Percentiles rank a stretch among this genome's conserved stretches.
Conservation (phyloP, 2,329 filamentous ascomycete species). For the Myotisia sp. region DNA sequence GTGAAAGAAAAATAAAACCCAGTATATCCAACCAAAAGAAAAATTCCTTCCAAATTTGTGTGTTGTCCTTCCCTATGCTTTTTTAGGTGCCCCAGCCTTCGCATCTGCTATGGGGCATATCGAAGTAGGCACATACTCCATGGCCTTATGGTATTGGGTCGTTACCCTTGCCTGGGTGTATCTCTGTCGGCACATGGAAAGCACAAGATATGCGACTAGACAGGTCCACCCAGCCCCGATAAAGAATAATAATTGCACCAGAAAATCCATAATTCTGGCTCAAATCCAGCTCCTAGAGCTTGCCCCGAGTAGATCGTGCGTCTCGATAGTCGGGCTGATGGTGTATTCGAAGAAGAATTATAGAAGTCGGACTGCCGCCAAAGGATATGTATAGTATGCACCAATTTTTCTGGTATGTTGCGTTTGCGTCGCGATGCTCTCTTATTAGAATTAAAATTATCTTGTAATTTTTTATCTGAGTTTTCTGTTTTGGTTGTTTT, state of each 20-base stretch:
- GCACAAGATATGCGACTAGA: slow-evolving; percentile 13
- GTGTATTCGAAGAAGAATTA: too few species aligned
- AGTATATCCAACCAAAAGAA: neutral
- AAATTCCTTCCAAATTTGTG: neutral
- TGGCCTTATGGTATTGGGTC: slow-evolving; percentile 2
- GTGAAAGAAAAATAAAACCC: too few species aligned
- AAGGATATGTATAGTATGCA: too few species aligned
- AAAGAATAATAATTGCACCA: slow-evolving; percentile 11
- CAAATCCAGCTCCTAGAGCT: too few species aligned
- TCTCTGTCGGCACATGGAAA: slow-evolving; percentile 12
- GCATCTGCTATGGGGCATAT: slow-evolving; percentile 3
- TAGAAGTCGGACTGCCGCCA: too few species aligned
- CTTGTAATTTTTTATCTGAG: too few species aligned
- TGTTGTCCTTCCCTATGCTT: slow-evolving; percentile 3
- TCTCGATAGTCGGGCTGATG: neutral
- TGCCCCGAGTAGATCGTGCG: too few species aligned
- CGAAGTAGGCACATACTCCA: slow-evolving; percentile 2
- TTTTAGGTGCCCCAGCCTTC: slow-evolving; percentile 11
- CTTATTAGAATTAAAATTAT: too few species aligned
- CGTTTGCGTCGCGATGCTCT: too few species aligned
- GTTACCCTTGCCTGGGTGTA: slow-evolving; percentile 7
- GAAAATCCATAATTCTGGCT: slow-evolving; percentile 12
- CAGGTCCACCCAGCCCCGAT: slow-evolving; percentile 12
- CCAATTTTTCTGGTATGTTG: too few species aligned
- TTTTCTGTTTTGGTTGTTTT: too few species aligned